Base-by-base conservation (phyloP, 176 grass and related monocot genomes). In the Aegilops speltoides region DNA sequence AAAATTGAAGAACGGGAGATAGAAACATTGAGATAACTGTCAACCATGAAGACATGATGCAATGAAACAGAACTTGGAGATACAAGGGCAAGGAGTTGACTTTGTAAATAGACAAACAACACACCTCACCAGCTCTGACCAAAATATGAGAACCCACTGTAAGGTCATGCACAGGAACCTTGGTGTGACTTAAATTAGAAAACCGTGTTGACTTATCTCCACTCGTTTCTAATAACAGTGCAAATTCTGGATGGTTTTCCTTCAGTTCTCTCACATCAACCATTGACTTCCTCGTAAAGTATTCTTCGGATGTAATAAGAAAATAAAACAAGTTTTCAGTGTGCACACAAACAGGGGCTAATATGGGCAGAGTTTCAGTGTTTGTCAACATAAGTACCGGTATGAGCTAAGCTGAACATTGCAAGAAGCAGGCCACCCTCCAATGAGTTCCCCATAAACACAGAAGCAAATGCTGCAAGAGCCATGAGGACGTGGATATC, bases 401-500 rank as follows among this genome's bases (percentile, higher is more conserved):
- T 98, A 69, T 98, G 93, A 82, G 96, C 96, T 36, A 98, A 86
- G 71, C 95, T 98, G 89, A 98, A 98, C 96, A 98, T 98, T 46
- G 96, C 93, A 84, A 98, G 93, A 89, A 98, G 93, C 41, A 98
- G 79, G 17, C 93, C 96, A 79, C 96, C 96, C 84, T 98, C 96
- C 90, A 98, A 85, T 43, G 96, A 81, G 60, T 98, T 98, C n/a
- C 96, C 93, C 93, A 98, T 98, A 85, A 98, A 98, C 85, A 98
- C 86, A 64, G 96, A 98, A 63, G 93, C 93, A 92, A 98, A 98
- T 63, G 96, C 96, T 87, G 96, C 96, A 81, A 98, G 88, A 76
- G 96, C 93, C 96, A 98, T 98, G 38, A 98, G 90, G 26, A 98
- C 96, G 86, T 98, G 96, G 79, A 98, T 98, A 83, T 98, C 94